Evolutionary conservation across 208 protist genomes (phyloP), one percentile per base, ranked within the genome.

Genomic region (Tritrichomonas musculus): DNA sequence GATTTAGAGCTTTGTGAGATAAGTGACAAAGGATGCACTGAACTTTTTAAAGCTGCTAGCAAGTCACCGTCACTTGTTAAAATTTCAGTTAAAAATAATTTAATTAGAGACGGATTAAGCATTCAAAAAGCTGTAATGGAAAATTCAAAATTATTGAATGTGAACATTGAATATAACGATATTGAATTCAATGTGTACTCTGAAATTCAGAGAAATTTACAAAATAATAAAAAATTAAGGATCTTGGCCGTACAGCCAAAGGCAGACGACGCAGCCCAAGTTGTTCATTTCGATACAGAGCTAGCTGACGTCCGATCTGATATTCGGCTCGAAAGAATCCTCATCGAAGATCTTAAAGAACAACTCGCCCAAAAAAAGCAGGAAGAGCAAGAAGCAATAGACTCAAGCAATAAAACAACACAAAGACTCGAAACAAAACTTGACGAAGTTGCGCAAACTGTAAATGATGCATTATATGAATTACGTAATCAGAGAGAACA

Each of bases 1-100:
- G 77, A 88, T 60, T 8, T 88, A n/a, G 77, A 88, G 57, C 44
- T 88, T 39, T 88, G 77, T 49, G 77, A 88, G 57, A 60, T 88
- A 57, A 39, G 47, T 20, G 77, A 88, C 39, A 17, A 13, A 39
- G 77, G 77, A 3, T 25, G 27, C 11, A 14, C 33, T 39, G 47
- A 88, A 33, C 57, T 88, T 3, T 88, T 88, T 50, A 39, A 53
- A 50, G 44, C 47, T 20, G 8, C 44, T 22, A 20, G 4, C 14
- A 33, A 47, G 25, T 88, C 77, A 30, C 33, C 33, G 36, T 4
- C 27, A 33, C 17, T 88, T 57, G 47, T 57, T 5, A 60, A 44
- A 39, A 36, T 88, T 5, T 39, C 13, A 13, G 25, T 88, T 13
- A 88, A 88, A 36, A 88, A 88, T 20, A 88, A 88, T 50, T 27